phyloP scores from a whole-genome alignment of 2,329 filamentous ascomycete genomes.

The Nigrospora osmanthi region DNA sequence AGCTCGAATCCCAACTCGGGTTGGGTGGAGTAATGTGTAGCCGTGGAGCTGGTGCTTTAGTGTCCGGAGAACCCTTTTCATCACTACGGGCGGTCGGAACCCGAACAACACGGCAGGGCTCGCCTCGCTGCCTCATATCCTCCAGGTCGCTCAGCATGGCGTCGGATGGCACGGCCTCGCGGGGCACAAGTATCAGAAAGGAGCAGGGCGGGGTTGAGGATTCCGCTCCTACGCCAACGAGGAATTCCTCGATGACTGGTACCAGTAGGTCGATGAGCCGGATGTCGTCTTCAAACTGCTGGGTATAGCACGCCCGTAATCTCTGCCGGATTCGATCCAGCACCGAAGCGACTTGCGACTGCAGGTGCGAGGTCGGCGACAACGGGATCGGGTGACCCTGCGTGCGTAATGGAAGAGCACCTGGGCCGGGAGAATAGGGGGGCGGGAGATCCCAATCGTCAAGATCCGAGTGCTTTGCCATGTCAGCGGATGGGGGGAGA shows the following conservation, averaged over 20 bases:
- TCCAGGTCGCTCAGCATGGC: conserved; percentile 17
- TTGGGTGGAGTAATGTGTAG: conserved; percentile 5
- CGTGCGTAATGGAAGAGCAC: not conserved
- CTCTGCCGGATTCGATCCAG: conserved; percentile 27
- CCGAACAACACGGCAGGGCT: conserved; percentile 14
- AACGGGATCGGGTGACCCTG: conserved; percentile 4
- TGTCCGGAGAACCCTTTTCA: not conserved
- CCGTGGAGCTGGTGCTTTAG: not conserved
- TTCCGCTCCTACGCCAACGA: conserved; percentile 27
- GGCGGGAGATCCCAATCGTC: conserved; percentile 7
- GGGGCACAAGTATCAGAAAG: conserved; percentile 38
- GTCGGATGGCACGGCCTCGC: conserved; percentile 23
- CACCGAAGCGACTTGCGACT: conserved; percentile 25
- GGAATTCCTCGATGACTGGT: conserved; percentile 32
- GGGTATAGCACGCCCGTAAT: conserved; percentile 22
- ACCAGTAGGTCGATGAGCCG: conserved; percentile 29
- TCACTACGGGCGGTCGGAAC: conserved; percentile 5
- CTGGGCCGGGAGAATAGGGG: conserved; percentile 13
- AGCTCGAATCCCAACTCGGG: conserved; percentile 6
- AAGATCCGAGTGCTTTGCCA: conserved; percentile 6
- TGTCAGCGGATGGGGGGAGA: not conserved
- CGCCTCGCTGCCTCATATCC: conserved; percentile 17
- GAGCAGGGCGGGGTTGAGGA: conserved; percentile 23
- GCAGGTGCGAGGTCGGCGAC: conserved; percentile 16
- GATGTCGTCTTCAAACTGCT: conserved; percentile 28